These are phyloP conservation scores for Prosopis cineraria DNA, from an alignment of 306 rosid species.

Conservation along the genomic window DNA sequence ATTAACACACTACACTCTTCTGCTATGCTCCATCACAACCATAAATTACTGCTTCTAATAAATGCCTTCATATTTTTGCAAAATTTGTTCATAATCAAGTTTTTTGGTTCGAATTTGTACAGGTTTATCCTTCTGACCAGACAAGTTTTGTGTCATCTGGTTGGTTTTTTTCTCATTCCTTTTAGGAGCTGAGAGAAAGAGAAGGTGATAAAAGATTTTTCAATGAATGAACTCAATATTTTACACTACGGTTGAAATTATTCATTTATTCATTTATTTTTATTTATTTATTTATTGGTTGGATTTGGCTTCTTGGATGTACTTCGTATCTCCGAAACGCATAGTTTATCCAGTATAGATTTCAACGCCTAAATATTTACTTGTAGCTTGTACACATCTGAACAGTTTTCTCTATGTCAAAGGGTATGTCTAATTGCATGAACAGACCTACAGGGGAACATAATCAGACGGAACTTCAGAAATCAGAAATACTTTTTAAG, in stretches of 20 bases:
- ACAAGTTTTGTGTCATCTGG: neutral
- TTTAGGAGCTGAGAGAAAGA: neutral
- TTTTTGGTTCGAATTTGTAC: neutral
- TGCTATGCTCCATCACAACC: neutral
- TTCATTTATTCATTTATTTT: too few relatives aligned
- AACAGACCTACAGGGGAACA: neutral
- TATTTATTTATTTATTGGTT: too few relatives aligned
- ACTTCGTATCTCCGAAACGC: neutral
- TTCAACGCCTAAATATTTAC: neutral
- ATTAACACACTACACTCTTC: neutral
- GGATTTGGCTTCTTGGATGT: neutral
- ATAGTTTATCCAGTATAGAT: too few relatives aligned
- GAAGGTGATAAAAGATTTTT: too few relatives aligned
- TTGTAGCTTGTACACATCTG: neutral
- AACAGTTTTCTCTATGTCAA: neutral
- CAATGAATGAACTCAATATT: too few relatives aligned
- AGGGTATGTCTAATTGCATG: neutral
- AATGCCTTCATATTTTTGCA: neutral
- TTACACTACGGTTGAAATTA: too few relatives aligned
- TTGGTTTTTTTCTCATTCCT: neutral
- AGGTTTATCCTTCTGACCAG: neutral
- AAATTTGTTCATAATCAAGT: neutral
- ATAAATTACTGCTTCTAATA: neutral
- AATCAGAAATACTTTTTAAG: neutral
- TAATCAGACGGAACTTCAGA: neutral